These are phyloP conservation scores for Tolypocladium album DNA, from an alignment of 2,329 filamentous ascomycete species.

Conservation along the genomic window DNA sequence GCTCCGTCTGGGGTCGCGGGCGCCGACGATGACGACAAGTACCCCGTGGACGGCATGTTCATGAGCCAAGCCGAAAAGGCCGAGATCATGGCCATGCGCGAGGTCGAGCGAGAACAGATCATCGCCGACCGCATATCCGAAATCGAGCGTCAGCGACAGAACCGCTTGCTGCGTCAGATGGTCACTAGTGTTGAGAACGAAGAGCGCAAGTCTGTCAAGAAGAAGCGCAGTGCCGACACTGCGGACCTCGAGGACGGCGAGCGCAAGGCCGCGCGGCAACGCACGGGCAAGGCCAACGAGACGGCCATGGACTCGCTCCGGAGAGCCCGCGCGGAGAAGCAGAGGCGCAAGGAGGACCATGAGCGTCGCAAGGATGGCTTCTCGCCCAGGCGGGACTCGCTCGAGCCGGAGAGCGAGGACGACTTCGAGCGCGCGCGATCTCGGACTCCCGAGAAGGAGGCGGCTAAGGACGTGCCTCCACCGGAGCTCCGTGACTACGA, in stretches of 20 bases:
- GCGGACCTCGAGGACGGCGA: constrained; percentile 68
- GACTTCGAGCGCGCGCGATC: constrained; percentile 58
- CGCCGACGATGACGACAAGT: constrained; percentile 53
- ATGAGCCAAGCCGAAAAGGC: constrained; percentile 62
- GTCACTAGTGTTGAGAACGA: constrained; percentile 56
- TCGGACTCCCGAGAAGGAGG: constrained; percentile 49
- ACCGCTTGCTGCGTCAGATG: constrained; percentile 68
- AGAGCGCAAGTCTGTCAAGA: constrained; percentile 41
- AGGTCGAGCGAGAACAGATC: constrained; percentile 84
- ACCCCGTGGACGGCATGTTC: constrained; percentile 84
- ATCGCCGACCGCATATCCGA: constrained; percentile 79
- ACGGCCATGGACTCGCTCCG: constrained; percentile 63
- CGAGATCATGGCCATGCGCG: constrained; percentile 74
- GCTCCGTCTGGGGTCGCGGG: constrained; percentile 28
- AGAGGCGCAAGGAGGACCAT: constrained; percentile 37
- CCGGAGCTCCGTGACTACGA: constrained; percentile 75
- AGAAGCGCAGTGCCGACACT: constrained; percentile 68
- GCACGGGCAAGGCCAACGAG: constrained; percentile 37
- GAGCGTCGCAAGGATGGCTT: constrained; percentile 48
- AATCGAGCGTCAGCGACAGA: constrained; percentile 72
- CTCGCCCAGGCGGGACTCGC: constrained; percentile 19
- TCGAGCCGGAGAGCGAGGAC: constrained; percentile 63
- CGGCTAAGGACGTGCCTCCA: constrained; percentile 57
- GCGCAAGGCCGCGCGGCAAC: constrained; percentile 63
- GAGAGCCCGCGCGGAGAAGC: constrained; percentile 52